phyloP scores from a whole-genome alignment of 192 early-diverging fungal species.

The Podila epicladia region DNA sequence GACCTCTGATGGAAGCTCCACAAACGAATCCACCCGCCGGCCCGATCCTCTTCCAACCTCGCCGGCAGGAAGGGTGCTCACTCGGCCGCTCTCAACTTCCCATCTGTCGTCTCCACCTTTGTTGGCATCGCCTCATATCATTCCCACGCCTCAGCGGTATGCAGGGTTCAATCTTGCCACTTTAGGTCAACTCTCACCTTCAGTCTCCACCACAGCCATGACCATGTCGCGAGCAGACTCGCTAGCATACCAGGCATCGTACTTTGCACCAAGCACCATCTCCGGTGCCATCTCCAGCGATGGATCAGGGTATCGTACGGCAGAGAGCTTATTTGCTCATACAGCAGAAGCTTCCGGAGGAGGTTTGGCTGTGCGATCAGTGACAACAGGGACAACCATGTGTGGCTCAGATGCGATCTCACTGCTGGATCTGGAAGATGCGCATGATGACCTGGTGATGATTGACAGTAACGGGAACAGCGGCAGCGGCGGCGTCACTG shows the following conservation, averaged over 20 bases:
- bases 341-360: not conserved
- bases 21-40: not conserved
- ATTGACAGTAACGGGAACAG: slow-evolving; percentile 47
- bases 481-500: slow-evolving; percentile 11
- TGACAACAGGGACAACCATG: slow-evolving; percentile 9
- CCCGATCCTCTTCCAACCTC: slow-evolving; percentile 1
- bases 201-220: slow-evolving; percentile 14
- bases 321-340: too few relatives aligned
- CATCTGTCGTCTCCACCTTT: slow-evolving; percentile 25
- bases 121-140: slow-evolving; percentile 33
- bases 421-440: slow-evolving; percentile 28
- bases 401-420: slow-evolving; percentile 44
- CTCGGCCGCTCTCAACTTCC: slow-evolving; percentile 37
- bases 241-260: slow-evolving; percentile 7
- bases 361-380: not conserved
- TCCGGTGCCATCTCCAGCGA: not conserved
- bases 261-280: not conserved
- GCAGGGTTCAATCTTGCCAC: slow-evolving; percentile 43
- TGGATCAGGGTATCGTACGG: not conserved
- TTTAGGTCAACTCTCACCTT: slow-evolving; percentile 38
- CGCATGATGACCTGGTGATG: slow-evolving; percentile 37
- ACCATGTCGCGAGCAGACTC: slow-evolving; percentile 40
- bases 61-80: slow-evolving; percentile 38
- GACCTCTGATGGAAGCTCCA: not conserved
- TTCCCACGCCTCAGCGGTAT: slow-evolving; percentile 27